Percentiles rank a stretch among this genome's conserved stretches.
These are phyloP conservation scores for Ormosia semicastrata DNA, from an alignment of 306 rosid genomes.

Conservation along the genomic window DNA sequence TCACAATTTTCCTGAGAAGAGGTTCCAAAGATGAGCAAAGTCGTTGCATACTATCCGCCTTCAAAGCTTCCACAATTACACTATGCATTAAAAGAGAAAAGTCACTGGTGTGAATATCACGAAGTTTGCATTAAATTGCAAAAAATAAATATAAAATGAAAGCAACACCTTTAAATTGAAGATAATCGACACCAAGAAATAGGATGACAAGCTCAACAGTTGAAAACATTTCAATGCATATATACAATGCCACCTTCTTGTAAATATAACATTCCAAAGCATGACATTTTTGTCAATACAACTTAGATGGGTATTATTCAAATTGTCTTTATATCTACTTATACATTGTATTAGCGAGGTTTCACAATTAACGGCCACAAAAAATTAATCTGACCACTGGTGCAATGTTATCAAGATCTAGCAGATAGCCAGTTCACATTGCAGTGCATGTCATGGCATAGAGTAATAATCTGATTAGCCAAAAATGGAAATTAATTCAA, in stretches of 20 bases:
- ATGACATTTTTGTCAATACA: slow-evolving; percentile 16
- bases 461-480: not conserved
- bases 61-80: slow-evolving; percentile 86
- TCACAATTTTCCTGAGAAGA: slow-evolving; percentile 84
- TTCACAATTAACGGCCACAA: not conserved
- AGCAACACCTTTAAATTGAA: slow-evolving; percentile 11
- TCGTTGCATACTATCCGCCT: slow-evolving; percentile 87
- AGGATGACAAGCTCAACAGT: not conserved
- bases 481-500: not conserved
- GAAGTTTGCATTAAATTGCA: slow-evolving; percentile 20
- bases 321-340: not conserved
- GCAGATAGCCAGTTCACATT: not conserved
- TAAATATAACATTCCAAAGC: not conserved
- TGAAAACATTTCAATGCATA: not conserved
- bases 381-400: not conserved
- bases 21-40: slow-evolving; percentile 83
- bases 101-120: slow-evolving; percentile 23
- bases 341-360: not conserved
- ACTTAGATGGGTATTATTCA: not conserved
- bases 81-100: slow-evolving; percentile 38
- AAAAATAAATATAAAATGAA: not conserved
- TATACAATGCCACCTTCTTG: not conserved
- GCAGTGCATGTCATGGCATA: not conserved
- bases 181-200: not conserved
- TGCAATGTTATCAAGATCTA: slow-evolving; percentile 18